phyloP scores from a whole-genome alignment of 306 rosid genomes.

The Cyclanthera cordifolia region DNA sequence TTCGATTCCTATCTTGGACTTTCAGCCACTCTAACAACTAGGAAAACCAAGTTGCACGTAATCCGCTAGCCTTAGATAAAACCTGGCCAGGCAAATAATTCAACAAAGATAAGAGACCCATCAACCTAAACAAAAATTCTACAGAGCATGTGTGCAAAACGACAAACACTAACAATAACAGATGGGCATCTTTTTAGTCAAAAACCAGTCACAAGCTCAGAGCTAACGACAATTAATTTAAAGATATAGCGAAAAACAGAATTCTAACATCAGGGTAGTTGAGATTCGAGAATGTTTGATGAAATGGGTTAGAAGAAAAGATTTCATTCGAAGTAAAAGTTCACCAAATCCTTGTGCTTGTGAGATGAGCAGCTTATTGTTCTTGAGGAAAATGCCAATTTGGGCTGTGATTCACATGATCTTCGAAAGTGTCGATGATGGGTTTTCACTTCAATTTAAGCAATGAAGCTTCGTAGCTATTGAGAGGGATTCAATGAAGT shows the following conservation, averaged over 20 bases:
- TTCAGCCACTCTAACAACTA: not conserved
- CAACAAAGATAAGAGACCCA: not conserved
- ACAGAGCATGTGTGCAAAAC: not conserved
- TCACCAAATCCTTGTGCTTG: not conserved
- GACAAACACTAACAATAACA: not conserved
- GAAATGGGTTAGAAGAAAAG: constrained; percentile 3
- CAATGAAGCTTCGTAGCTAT: not conserved
- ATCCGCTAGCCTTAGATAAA: constrained; percentile 19
- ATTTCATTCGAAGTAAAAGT: not conserved
- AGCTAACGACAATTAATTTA: not conserved
- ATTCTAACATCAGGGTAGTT: not conserved
- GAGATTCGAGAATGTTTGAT: not conserved
- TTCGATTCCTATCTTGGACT: constrained; percentile 12
- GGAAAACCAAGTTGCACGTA: constrained; percentile 15
- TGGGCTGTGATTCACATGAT: not conserved
- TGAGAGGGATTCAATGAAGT: not conserved
- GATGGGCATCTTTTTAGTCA: not conserved
- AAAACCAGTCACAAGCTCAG: not conserved
- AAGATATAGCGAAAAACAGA: not conserved
- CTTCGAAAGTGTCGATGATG: not conserved
- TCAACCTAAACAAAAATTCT: not conserved
- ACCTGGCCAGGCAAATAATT: not conserved
- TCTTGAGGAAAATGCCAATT: not conserved
- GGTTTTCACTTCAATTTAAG: not conserved
- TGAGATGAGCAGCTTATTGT: not conserved